Base-by-base conservation (phyloP, 345 rosid genomes). In the Syzygium aromaticum region DNA sequence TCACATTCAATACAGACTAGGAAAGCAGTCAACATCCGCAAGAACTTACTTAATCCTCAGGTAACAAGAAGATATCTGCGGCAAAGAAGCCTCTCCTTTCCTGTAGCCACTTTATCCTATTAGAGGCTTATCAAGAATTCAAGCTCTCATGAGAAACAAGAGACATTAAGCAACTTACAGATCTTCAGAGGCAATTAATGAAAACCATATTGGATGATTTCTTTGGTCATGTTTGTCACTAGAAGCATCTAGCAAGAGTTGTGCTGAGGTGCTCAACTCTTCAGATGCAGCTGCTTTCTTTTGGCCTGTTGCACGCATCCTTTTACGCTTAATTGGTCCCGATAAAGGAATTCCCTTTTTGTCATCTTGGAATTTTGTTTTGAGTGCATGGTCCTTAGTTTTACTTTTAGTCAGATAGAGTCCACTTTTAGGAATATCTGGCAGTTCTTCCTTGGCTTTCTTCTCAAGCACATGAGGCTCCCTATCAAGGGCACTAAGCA, bases 11-110 rank as follows among this genome's bases (percentile, higher is more conserved):
- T 25, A 84, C 33, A 11, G 43, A 84, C 49, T 59, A 51, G 64
- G 51, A 56, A 23, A 84, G 77, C 86, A 84, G 17, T 43, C 53
- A 77, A 82, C 52, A 80, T 12, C 15, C 49, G 82, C 82, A 86
- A 85, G 84, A 85, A 94, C 98, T 94, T 92, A 95, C 96, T 94
- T 93, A 84, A 95, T 93, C 92, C 95, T 94, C 92, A 95, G 88
- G 95, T 93, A 95, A 87, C 94, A 85, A 12, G 95, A 82, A 67
- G 98, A 87, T 89, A 95, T 91, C 90, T 94, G 98, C 4, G 98
- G 96, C 93, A 95, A 90, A 87, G 94, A 88, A 84, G 89, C 89
- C 87, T 91, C 91, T 40, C 92, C 95, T 88, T 90, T 93, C 96
- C 98, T 95, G 92, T 86, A 90, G 85, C 84, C 86, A 91, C 89